Evolutionary conservation across 352 stramenopile genomes (phyloP).

Genomic region (Phytophthora syringae): DNA sequence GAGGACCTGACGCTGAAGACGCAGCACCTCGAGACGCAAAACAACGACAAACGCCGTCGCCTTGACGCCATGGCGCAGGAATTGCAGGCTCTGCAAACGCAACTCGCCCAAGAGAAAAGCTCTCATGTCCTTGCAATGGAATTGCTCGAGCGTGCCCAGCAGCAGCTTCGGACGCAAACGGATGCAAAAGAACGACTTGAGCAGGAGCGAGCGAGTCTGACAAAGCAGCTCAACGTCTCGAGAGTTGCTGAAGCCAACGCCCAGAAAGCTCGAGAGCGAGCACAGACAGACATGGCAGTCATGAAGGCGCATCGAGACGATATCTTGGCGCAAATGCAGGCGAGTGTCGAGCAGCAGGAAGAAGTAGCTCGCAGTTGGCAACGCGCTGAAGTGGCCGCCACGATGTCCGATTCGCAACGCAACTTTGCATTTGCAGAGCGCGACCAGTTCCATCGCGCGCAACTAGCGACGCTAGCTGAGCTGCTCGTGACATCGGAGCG

Average conservation of each 20-base stretch:
- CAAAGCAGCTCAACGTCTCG: constrained; percentile 31
- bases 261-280: constrained; percentile 35
- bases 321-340: constrained; percentile 53
- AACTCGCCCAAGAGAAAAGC: constrained; percentile 59
- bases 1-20: constrained; percentile 49
- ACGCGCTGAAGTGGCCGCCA: constrained; percentile 56
- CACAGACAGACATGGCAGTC: constrained; percentile 32
- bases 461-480: constrained; percentile 50
- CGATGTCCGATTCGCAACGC: constrained; percentile 70
- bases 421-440: constrained; percentile 71
- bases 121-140: constrained; percentile 18
- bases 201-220: constrained; percentile 10
- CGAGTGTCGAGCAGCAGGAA: constrained; percentile 53
- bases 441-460: constrained; percentile 53
- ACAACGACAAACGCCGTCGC: constrained; percentile 33
- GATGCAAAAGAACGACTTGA: constrained; percentile 17
- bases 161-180: constrained; percentile 11
- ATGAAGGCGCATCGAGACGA: constrained; percentile 59
- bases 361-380: constrained; percentile 56
- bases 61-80: constrained; percentile 29
- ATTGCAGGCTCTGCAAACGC: constrained; percentile 42
- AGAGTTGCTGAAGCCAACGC: constrained; percentile 42
- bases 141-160: constrained; percentile 14
- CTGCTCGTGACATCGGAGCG: constrained; percentile 52
- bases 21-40: constrained; percentile 37